These are phyloP conservation scores for Pulveroboletus ravenelii DNA, from an alignment of 768 basidiomycete genomes.

Conservation along the genomic window DNA sequence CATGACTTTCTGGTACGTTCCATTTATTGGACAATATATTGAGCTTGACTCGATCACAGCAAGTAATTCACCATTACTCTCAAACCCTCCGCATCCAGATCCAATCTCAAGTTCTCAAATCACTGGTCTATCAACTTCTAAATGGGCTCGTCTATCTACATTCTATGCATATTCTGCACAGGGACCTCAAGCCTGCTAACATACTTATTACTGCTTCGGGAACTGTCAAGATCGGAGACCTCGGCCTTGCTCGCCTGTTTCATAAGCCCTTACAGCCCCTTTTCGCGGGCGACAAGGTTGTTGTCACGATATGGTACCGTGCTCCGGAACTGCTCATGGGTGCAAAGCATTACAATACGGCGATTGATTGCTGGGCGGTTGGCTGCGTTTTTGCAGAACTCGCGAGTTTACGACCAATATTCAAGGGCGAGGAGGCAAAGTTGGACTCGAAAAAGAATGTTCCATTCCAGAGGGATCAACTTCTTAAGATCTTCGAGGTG, in stretches of 20 bases:
- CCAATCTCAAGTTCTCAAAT: conserved; percentile 77
- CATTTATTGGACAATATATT: neutral
- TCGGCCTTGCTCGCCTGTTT: conserved; percentile 88
- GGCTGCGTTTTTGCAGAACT: conserved; percentile 98
- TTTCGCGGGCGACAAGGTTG: conserved; percentile 94
- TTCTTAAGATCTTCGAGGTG: conserved; percentile 94
- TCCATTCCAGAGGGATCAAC: conserved; percentile 94
- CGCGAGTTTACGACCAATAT: conserved; percentile 89
- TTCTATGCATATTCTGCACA: conserved; percentile 90
- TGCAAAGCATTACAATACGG: conserved; percentile 95
- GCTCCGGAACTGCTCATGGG: conserved; percentile 95
- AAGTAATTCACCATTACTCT: conserved; percentile 98
- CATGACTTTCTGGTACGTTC: conserved; percentile 91
- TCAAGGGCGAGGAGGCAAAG: conserved; percentile 99
- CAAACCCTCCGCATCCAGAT: conserved; percentile 80
- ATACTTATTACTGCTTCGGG: conserved; percentile 90
- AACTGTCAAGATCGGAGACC: conserved; percentile 96
- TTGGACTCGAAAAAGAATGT: conserved; percentile 95
- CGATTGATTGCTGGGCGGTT: conserved; percentile 96
- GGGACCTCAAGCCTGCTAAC: conserved; percentile 97
- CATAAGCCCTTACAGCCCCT: conserved; percentile 89
- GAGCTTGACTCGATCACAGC: conserved; percentile 42
- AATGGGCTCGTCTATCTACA: conserved; percentile 95
- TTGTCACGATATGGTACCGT: conserved; percentile 99
- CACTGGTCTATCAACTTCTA: conserved; percentile 88